phyloP scores from a whole-genome alignment of 352 stramenopile genomes.

The Phytophthora uliginosa region DNA sequence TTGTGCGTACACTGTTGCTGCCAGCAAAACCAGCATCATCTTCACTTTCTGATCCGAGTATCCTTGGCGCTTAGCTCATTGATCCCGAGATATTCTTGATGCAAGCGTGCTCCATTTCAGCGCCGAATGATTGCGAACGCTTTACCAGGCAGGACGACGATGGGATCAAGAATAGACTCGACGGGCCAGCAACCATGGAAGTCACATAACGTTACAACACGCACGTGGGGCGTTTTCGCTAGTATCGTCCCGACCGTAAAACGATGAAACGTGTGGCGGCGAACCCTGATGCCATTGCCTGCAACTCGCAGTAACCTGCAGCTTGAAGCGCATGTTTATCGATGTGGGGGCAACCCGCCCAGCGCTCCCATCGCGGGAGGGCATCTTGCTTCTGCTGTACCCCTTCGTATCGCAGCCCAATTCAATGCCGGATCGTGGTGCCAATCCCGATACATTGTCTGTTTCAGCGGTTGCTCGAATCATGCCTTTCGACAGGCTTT shows the following conservation, averaged over 20 bases:
- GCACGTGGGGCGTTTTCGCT: background rate
- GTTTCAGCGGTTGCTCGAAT: background rate
- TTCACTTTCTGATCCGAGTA: conserved; percentile 35
- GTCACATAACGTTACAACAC: conserved; percentile 7
- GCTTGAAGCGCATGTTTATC: conserved; percentile 3
- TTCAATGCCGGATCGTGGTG: conserved; percentile 4
- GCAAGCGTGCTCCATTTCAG: conserved; percentile 6
- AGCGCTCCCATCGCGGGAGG: conserved; percentile 3
- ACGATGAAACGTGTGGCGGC: background rate
- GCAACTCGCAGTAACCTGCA: background rate
- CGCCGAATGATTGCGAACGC: background rate
- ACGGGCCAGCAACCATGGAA: background rate
- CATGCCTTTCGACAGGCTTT: conserved; percentile 2
- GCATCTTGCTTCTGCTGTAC: background rate
- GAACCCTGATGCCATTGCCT: background rate
- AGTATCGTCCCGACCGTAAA: background rate
- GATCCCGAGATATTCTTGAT: conserved; percentile 6
- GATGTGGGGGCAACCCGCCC: background rate
- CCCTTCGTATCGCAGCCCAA: background rate
- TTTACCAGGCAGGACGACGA: background rate
- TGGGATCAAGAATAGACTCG: conserved; percentile 8
- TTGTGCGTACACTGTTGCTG: background rate
- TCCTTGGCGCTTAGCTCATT: conserved; percentile 8
- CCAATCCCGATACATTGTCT: background rate
- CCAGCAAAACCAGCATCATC: background rate